phyloP scores from a whole-genome alignment of 352 stramenopile genomes.

The Globisporangium polare region DNA sequence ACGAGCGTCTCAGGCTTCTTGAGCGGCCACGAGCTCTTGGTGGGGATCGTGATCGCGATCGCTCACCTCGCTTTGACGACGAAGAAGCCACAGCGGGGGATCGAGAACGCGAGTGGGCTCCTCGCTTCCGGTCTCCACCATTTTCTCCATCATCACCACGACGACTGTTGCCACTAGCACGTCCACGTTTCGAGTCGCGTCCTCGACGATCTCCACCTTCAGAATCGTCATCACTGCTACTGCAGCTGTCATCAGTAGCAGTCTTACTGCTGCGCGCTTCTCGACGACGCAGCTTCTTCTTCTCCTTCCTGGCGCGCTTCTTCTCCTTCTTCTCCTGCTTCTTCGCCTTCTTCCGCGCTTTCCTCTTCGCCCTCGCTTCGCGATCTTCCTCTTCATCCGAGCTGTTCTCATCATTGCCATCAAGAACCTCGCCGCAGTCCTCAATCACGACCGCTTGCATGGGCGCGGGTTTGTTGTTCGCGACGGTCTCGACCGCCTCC shows the following conservation, averaged over 20 bases:
- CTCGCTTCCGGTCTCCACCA: neutral
- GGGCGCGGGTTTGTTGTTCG: constrained; percentile 75
- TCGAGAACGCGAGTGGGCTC: neutral
- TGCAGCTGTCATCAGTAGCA: neutral
- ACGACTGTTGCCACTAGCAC: neutral
- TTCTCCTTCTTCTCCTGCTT: constrained; percentile 33
- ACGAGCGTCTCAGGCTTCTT: neutral
- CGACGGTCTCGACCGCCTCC: constrained; percentile 84
- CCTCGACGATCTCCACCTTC: neutral
- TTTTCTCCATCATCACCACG: neutral
- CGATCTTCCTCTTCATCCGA: constrained; percentile 2
- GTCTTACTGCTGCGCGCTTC: constrained; percentile 7
- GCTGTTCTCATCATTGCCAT: neutral
- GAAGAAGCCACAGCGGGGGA: neutral
- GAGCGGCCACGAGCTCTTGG: neutral
- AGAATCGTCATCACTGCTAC: neutral
- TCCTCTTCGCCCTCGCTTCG: constrained; percentile 14
- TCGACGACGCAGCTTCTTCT: constrained; percentile 28
- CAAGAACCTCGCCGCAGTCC: constrained; percentile 89
- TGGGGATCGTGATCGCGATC: neutral
- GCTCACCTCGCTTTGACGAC: neutral
- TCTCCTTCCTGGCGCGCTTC: constrained; percentile 31
- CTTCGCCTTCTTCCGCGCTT: constrained; percentile 22
- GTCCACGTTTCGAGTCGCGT: neutral
- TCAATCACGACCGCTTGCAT: constrained; percentile 90